These are phyloP conservation scores for Mycena venus DNA, from an alignment of 768 basidiomycete species.

Conservation along the genomic window DNA sequence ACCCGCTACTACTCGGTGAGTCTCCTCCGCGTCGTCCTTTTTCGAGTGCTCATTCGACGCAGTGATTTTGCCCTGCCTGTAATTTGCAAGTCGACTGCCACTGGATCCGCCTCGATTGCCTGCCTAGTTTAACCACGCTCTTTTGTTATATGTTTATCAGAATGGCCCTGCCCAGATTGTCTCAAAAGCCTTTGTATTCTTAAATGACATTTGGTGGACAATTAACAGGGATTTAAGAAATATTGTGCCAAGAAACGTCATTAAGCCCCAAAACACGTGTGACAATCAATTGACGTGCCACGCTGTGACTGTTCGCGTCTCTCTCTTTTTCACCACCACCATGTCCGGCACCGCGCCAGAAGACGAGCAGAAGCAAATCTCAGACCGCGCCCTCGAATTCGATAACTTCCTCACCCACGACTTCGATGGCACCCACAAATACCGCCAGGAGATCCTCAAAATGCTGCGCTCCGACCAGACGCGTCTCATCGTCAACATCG, in stretches of 20 bases:
- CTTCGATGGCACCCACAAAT: constrained; percentile 80
- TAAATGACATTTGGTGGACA: constrained; percentile 2
- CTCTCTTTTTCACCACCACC: constrained; percentile 9
- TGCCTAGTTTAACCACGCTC: constrained; percentile 19
- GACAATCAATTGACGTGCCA: not conserved
- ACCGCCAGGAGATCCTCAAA: constrained; percentile 73
- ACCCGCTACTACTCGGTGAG: not conserved
- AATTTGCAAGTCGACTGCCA: not conserved
- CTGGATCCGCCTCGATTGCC: not conserved
- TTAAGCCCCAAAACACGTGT: too few relatives aligned
- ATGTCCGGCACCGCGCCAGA: constrained; percentile 56
- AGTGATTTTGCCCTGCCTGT: not conserved
- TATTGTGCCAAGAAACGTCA: too few relatives aligned
- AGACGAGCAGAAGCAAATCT: constrained; percentile 78
- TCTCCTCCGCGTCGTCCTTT: not conserved
- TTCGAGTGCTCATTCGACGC: not conserved
- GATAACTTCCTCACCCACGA: constrained; percentile 79
- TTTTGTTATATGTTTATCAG: constrained; percentile 12
- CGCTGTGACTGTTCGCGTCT: constrained; percentile 4
- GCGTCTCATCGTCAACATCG: constrained; percentile 94
- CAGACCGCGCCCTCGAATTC: constrained; percentile 83
- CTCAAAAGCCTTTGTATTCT: constrained; percentile 12
- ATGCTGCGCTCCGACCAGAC: constrained; percentile 88
- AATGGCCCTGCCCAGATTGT: not conserved
- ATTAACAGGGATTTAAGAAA: too few relatives aligned